Conservation (phyloP, 2,329 filamentous ascomycete species). For the Trichoderma oligosporum region DNA sequence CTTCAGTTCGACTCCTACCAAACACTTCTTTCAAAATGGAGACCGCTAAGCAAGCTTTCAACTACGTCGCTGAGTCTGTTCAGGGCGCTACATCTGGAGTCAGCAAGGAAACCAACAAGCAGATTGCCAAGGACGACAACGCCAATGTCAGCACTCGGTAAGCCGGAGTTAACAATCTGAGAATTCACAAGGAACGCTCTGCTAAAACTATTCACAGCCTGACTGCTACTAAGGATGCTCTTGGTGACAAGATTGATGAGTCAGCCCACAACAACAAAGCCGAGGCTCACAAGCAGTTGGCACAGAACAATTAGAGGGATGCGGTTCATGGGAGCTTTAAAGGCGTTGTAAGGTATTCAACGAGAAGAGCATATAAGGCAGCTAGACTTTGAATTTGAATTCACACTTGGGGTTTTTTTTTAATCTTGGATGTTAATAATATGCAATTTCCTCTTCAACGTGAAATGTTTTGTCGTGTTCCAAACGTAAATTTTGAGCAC, state of each 20-base stretch:
- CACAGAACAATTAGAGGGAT: conserved; percentile 26
- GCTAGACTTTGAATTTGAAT: conserved; percentile 11
- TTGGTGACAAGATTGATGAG: conserved; percentile 48
- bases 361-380: background rate
- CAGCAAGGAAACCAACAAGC: conserved; percentile 69
- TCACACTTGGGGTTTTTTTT: background rate
- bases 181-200: no score
- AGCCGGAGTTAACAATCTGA: conserved; percentile 23
- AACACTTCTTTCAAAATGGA: conserved; percentile 45
- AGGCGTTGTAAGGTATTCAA: conserved; percentile 5
- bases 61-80: conserved; percentile 66
- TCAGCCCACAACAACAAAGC: conserved; percentile 40
- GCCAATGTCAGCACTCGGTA: conserved; percentile 52
- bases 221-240: conserved; percentile 47
- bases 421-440: background rate
- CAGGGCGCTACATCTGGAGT: conserved; percentile 54
- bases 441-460: background rate
- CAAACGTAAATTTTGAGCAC: no score
- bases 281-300: conserved; percentile 40
- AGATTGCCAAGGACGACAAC: conserved; percentile 60
- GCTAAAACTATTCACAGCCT: conserved; percentile 38
- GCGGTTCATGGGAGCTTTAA: background rate
- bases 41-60: conserved; percentile 56
- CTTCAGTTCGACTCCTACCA: conserved; percentile 21
- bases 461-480: no score